Conservation (phyloP, 805 yeast species). For the Saturnispora gosingensis region DNA sequence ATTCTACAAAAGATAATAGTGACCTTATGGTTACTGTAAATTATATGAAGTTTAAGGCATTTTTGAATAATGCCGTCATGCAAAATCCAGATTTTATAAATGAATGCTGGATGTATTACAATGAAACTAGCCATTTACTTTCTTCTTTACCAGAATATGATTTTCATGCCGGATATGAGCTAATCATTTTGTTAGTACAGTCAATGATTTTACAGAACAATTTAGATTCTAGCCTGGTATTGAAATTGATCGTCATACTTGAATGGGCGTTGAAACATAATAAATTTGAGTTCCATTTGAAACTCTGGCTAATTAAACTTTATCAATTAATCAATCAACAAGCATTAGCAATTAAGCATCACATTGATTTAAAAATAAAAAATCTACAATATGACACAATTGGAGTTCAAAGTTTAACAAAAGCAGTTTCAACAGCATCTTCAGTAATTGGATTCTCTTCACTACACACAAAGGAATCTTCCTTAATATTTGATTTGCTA, state of each 20-base stretch:
- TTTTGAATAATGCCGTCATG: constrained; percentile 19
- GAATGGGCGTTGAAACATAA: constrained; percentile 49
- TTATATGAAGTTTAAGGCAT: constrained; percentile 37
- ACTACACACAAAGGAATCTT: background rate
- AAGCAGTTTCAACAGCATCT: constrained; percentile 35
- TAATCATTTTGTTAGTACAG: constrained; percentile 47
- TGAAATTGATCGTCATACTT: constrained; percentile 43
- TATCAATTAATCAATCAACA: constrained; percentile 51
- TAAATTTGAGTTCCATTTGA: constrained; percentile 61
- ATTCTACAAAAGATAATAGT: constrained; percentile 12
- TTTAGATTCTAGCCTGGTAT: constrained; percentile 18
- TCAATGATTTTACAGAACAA: constrained; percentile 14
- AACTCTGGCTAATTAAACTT: constrained; percentile 60
- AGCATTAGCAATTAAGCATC: constrained; percentile 41
- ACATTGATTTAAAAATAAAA: constrained; percentile 50
- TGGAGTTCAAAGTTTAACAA: constrained; percentile 42
- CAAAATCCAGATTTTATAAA: constrained; percentile 18
- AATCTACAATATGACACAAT: constrained; percentile 70
- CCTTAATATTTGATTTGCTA: constrained; percentile 23
- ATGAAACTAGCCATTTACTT: constrained; percentile 30
- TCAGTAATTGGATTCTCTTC: constrained; percentile 1
- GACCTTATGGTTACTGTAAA: constrained; percentile 24
- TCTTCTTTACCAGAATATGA: constrained; percentile 47
- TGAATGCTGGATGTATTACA: constrained; percentile 33
- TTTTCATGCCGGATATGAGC: constrained; percentile 60